These are phyloP conservation scores for Chaetoscypha palmicola DNA, from an alignment of 2,329 filamentous ascomycete species.

Conservation along the genomic window DNA sequence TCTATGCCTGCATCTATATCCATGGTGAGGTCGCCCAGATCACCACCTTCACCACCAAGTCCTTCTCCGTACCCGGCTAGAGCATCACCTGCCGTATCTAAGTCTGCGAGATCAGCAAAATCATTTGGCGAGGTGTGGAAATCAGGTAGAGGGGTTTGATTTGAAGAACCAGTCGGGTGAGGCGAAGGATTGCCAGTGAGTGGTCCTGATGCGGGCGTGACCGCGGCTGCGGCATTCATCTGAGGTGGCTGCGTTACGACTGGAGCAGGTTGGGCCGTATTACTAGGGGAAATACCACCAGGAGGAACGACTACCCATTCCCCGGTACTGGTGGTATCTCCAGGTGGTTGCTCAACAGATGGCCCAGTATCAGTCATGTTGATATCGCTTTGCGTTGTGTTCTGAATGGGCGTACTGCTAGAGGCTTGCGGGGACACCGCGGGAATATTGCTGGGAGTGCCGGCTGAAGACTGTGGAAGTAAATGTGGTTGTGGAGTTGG, in stretches of 20 bases:
- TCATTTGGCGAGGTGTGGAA: slow-evolving; percentile 44
- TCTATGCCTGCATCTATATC: slow-evolving; percentile 62
- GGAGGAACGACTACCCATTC: slow-evolving; percentile 70
- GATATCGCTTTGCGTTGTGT: slow-evolving; percentile 10
- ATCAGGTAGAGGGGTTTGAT: slow-evolving; percentile 21
- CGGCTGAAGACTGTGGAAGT: slow-evolving; percentile 51
- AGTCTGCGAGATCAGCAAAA: slow-evolving; percentile 56
- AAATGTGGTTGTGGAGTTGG: slow-evolving; percentile 53
- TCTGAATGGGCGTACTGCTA: slow-evolving; percentile 16
- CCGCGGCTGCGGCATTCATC: slow-evolving; percentile 8
- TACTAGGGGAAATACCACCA: slow-evolving; percentile 23
- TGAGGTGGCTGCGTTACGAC: slow-evolving; percentile 6
- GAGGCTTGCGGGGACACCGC: slow-evolving; percentile 39
- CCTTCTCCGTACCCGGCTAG: slow-evolving; percentile 57
- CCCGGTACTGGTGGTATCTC: slow-evolving; percentile 42
- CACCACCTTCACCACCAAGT: slow-evolving; percentile 39
- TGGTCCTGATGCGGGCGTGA: slow-evolving; percentile 9
- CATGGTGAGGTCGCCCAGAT: slow-evolving; percentile 44
- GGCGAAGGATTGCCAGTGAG: slow-evolving; percentile 7
- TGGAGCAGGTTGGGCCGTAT: slow-evolving; percentile 15
- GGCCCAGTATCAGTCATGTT: slow-evolving; percentile 11
- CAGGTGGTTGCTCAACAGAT: slow-evolving; percentile 17
- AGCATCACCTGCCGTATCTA: slow-evolving; percentile 67
- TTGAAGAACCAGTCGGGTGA: slow-evolving; percentile 11
- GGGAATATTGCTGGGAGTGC: slow-evolving; percentile 45